Percentiles rank a stretch among this genome's conserved stretches.
These are phyloP conservation scores for Amoeboaphelidium protococcarum DNA, from an alignment of 371 early-diverging fungal genomes.

Conservation along the genomic window DNA sequence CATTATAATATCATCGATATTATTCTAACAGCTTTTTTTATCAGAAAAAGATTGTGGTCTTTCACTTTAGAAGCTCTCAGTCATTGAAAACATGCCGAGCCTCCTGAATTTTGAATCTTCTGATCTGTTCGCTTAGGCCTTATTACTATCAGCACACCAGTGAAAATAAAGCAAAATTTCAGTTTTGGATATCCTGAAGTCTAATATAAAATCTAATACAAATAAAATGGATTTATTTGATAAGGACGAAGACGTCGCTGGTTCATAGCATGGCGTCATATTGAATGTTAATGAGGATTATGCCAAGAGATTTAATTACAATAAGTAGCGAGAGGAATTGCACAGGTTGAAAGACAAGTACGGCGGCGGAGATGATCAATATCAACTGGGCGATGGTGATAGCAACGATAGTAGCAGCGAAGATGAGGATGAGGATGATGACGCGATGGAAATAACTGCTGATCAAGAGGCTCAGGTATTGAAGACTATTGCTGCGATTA, in stretches of 20 bases:
- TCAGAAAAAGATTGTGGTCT: too few species aligned
- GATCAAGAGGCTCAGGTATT: slow-evolving; percentile 72
- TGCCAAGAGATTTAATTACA: slow-evolving; percentile 28
- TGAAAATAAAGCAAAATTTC: neutral
- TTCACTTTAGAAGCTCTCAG: too few species aligned
- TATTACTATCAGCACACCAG: neutral
- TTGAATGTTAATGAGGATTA: slow-evolving; percentile 25
- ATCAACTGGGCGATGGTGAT: slow-evolving; percentile 7
- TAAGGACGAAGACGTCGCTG: slow-evolving; percentile 4
- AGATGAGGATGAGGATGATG: slow-evolving; percentile 62
- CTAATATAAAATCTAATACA: neutral
- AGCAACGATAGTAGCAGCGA: slow-evolving; percentile 6
- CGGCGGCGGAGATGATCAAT: slow-evolving; percentile 2
- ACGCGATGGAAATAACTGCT: slow-evolving; percentile 52
- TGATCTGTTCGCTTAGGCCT: neutral
- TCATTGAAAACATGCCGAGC: too few species aligned
- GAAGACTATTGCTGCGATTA: slow-evolving; percentile 55
- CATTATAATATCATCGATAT: too few species aligned
- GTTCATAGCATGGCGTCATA: too few species aligned
- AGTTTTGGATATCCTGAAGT: neutral
- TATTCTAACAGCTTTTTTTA: too few species aligned
- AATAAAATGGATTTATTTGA: slow-evolving; percentile 2
- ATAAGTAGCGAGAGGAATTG: slow-evolving; percentile 34
- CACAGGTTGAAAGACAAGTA: slow-evolving; percentile 8
- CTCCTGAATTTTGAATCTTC: neutral